Evolutionary conservation across 495 filamentous ascomycete genomes (phyloP).

Genomic region (Trichocladium antarcticum): DNA sequence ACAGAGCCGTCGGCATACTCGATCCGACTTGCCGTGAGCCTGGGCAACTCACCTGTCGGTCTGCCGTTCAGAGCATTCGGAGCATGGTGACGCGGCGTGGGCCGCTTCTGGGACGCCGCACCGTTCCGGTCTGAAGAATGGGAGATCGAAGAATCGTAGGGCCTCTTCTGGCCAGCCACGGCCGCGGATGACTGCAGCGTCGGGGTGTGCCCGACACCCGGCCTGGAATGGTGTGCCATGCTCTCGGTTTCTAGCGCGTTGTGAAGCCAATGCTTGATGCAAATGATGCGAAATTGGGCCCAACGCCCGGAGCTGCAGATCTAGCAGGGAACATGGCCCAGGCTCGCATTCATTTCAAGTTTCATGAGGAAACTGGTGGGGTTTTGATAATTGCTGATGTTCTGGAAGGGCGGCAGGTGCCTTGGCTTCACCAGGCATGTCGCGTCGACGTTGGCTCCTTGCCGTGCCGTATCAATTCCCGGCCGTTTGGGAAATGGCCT

Average conservation of each 20-base stretch:
- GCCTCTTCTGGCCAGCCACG: slow-evolving; percentile 20
- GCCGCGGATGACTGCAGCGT: slow-evolving; percentile 18
- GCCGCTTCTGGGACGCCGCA: slow-evolving; percentile 7
- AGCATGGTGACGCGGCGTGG: slow-evolving; percentile 12
- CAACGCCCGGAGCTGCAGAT: neutral
- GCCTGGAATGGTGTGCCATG: slow-evolving; percentile 15
- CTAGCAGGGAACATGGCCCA: neutral
- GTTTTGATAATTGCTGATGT: neutral
- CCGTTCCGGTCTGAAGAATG: neutral
- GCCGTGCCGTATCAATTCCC: slow-evolving; percentile 2
- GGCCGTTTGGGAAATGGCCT: slow-evolving; percentile 16
- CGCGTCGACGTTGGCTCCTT: slow-evolving; percentile 8
- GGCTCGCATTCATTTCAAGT: neutral
- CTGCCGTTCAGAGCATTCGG: neutral
- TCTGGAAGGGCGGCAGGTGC: neutral
- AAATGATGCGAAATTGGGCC: neutral
- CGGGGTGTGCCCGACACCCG: slow-evolving; percentile 22
- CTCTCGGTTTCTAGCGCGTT: neutral
- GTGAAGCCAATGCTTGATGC: neutral
- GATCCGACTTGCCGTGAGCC: slow-evolving; percentile 30
- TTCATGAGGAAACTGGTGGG: neutral
- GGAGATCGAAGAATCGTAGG: slow-evolving; percentile 6
- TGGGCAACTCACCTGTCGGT: slow-evolving; percentile 5
- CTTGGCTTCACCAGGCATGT: slow-evolving; percentile 3
- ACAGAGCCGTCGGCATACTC: slow-evolving; percentile 5